Base-by-base conservation (phyloP, 768 basidiomycete species). In the Boletus insuetus region DNA sequence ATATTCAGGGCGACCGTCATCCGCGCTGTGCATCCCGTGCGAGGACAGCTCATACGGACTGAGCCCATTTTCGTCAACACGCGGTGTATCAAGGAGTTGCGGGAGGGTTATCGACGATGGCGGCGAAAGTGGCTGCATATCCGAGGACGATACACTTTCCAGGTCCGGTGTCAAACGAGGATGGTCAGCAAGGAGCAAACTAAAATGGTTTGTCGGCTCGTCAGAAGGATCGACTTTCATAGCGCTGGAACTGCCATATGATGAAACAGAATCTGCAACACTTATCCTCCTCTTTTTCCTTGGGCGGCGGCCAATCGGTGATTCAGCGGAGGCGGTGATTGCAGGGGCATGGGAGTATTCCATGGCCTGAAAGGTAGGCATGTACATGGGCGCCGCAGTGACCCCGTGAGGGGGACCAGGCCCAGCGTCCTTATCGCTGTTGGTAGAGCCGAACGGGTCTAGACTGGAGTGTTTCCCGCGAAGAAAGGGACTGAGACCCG, bases 381-480 rank as follows among this genome's bases (percentile, higher is more conserved):
- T 74, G 53, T 74, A 75, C 31, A 74, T 61, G 43, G 72, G 70
- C 58, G 70, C 67, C 3, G 69, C 39, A 47, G 62, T 55, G 26
- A 37, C 53, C 12, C 58, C 54, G 14, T 61, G 60, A 17, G 67
- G 69, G 16, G 61, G 64, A 22, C 65, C 68, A 38, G 70, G 71
- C 3, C 65, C 69, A 0, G 59, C 61, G 29, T 71, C 77, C 51
- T 66, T 71, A 49, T 73, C 76, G 53, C 61, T 62, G 54, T 68
- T 69, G 11, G 71, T 69, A 20, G 76, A 72, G 38, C 77, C 79
- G 58, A 79, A 79, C 3, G 79, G 76, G 58, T 79, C 79, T 46
- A 81, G 71, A 59, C 76, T 77, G 26, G 77, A 79, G 51, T 80
- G 78, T 58, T 78, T 79, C 38, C 80, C 79, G 45, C 80, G 74